Evolutionary conservation across 2,329 filamentous ascomycete species (phyloP).

Genomic region (Aspergillus flavus): DNA sequence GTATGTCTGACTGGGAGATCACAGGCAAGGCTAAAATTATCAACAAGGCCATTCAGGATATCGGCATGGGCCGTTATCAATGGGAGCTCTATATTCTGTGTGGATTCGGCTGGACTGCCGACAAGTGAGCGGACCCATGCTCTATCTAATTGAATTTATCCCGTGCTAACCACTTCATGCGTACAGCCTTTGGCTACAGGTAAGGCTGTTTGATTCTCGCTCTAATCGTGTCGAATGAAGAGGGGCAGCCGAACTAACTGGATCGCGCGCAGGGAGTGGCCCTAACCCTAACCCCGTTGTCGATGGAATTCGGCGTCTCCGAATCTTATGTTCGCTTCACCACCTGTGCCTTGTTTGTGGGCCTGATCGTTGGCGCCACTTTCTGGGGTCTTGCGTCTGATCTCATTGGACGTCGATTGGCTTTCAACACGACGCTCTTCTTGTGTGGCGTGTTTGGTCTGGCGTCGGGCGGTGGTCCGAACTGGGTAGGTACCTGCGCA

Average conservation of each 20-base stretch:
- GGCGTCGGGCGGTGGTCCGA: slow-evolving; percentile 66
- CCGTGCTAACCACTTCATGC: slow-evolving; percentile 19
- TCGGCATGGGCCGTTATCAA: slow-evolving; percentile 86
- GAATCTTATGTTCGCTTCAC: slow-evolving; percentile 75
- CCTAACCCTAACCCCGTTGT: slow-evolving; percentile 73
- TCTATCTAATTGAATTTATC: background rate
- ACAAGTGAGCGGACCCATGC: slow-evolving; percentile 62
- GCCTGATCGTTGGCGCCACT: slow-evolving; percentile 74
- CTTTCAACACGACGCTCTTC: slow-evolving; percentile 77
- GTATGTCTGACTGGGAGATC: slow-evolving; percentile 26
- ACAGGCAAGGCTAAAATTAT: slow-evolving; percentile 75
- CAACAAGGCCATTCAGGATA: slow-evolving; percentile 83
- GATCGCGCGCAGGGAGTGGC: slow-evolving; percentile 65
- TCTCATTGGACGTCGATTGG: slow-evolving; percentile 72
- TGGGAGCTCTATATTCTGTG: slow-evolving; percentile 81
- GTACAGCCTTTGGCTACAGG: slow-evolving; percentile 71
- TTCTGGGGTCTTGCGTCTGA: slow-evolving; percentile 81
- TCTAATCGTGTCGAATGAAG: background rate
- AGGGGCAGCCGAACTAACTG: slow-evolving; percentile 2
- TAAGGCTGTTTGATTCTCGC: slow-evolving; percentile 24
- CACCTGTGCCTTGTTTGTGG: slow-evolving; percentile 72
- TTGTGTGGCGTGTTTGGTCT: slow-evolving; percentile 75
- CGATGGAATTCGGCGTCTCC: slow-evolving; percentile 70
- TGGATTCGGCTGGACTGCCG: slow-evolving; percentile 84
- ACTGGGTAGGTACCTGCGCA: slow-evolving; percentile 65